Conservation (phyloP, 1,139 yeast species). For the Kazachstania sp. region DNA sequence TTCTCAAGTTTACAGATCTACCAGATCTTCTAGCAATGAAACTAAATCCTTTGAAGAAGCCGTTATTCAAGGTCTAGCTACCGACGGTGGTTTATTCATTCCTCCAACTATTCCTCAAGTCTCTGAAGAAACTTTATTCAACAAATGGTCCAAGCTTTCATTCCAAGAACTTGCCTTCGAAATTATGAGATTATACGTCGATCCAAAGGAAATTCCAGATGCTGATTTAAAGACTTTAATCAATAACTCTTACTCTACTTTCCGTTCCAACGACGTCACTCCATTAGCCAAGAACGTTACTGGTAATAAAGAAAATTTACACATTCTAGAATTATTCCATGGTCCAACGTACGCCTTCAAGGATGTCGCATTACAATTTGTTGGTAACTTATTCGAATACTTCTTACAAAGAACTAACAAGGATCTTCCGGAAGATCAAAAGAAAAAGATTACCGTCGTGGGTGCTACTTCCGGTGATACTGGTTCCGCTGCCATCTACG, state of each 20-base stretch:
- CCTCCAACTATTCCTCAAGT: slow-evolving; percentile 76
- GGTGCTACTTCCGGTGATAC: slow-evolving; percentile 99
- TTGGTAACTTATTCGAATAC: slow-evolving; percentile 91
- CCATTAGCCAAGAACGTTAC: slow-evolving; percentile 60
- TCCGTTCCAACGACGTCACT: slow-evolving; percentile 77
- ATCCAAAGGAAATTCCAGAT: slow-evolving; percentile 59
- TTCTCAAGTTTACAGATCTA: slow-evolving; percentile 74
- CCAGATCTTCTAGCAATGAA: slow-evolving; percentile 56
- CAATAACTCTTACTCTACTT: slow-evolving; percentile 72
- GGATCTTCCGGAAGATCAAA: slow-evolving; percentile 48
- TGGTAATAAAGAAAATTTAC: slow-evolving; percentile 49
- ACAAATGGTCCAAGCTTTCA: slow-evolving; percentile 61
- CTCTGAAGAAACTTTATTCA: slow-evolving; percentile 46
- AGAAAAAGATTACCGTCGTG: slow-evolving; percentile 85
- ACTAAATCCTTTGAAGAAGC: slow-evolving; percentile 79
- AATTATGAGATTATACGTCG: slow-evolving; percentile 72
- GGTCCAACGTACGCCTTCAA: slow-evolving; percentile 99
- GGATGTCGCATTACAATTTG: slow-evolving; percentile 96
- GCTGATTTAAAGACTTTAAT: slow-evolving; percentile 58
- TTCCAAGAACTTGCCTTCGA: slow-evolving; percentile 84
- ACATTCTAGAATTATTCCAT: slow-evolving; percentile 86
- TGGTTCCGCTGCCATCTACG: slow-evolving; percentile 98
- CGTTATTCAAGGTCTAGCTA: slow-evolving; percentile 87
- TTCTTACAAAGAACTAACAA: slow-evolving; percentile 73
- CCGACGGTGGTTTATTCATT: slow-evolving; percentile 90